phyloP scores from a whole-genome alignment of 139 green algal species.

The Zygnema cylindricum region DNA sequence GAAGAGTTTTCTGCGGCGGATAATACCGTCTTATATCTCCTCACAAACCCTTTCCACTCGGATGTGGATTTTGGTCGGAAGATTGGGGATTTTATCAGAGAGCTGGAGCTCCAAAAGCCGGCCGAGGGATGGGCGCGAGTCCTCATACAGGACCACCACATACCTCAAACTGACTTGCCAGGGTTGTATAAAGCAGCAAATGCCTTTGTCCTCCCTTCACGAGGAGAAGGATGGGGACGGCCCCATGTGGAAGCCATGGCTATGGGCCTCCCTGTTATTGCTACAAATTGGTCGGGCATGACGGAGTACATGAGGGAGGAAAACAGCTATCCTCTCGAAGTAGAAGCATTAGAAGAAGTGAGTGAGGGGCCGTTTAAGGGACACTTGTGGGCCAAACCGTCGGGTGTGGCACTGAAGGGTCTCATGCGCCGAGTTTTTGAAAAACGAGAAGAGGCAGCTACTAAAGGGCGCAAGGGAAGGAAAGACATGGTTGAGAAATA shows the following conservation, averaged over 20 bases:
- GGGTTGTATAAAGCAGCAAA: conserved; percentile 69
- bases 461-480: conserved; percentile 21
- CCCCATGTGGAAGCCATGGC: conserved; percentile 77
- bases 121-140: conserved; percentile 35
- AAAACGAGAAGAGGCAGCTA: conserved; percentile 30
- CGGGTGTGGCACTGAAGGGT: background rate
- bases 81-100: conserved; percentile 25
- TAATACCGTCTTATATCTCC: conserved; percentile 46
- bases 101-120: conserved; percentile 11
- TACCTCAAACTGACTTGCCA: conserved; percentile 59
- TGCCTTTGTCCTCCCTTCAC: conserved; percentile 79
- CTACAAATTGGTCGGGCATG: conserved; percentile 72
- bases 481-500: conserved; percentile 60
- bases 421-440: conserved; percentile 54
- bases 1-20: conserved; percentile 65
- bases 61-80: conserved; percentile 48
- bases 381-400: conserved; percentile 58
- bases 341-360: conserved; percentile 39
- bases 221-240: conserved; percentile 70
- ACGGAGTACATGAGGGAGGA: conserved; percentile 62
- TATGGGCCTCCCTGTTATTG: conserved; percentile 70
- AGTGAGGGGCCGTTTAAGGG: conserved; percentile 48
- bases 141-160: conserved; percentile 26
- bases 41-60: conserved; percentile 60
- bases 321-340: conserved; percentile 50